phyloP scores from a whole-genome alignment of 1,139 yeast species.

The Suhomyces guaymorum region DNA sequence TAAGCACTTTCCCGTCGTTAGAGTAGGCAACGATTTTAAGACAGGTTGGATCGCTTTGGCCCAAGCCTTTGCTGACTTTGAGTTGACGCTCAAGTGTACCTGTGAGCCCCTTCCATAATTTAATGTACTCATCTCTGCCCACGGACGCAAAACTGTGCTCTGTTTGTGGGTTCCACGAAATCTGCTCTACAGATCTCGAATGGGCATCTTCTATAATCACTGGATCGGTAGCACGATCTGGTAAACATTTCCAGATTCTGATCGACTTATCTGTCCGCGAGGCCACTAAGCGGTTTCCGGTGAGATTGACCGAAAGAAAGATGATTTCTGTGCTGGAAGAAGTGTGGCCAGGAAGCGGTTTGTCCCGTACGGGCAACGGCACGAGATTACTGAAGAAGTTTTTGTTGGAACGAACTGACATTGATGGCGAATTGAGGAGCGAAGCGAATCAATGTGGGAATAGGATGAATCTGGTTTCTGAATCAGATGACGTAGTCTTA shows the following conservation, averaged over 20 bases:
- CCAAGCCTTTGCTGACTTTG: slow-evolving; percentile 23
- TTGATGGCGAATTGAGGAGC: slow-evolving; percentile 2
- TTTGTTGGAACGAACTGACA: slow-evolving; percentile 8
- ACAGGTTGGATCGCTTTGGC: slow-evolving; percentile 14
- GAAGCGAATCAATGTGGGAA: no score
- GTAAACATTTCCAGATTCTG: slow-evolving; percentile 42
- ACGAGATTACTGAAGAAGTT: slow-evolving; percentile 26
- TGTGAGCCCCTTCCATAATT: slow-evolving; percentile 55
- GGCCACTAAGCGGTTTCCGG: slow-evolving; percentile 47
- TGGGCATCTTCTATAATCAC: slow-evolving; percentile 48
- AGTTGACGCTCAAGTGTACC: slow-evolving; percentile 40
- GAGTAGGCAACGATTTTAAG: slow-evolving; percentile 47
- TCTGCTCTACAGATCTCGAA: slow-evolving; percentile 45
- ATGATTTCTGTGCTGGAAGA: slow-evolving; percentile 34
- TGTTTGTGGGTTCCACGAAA: slow-evolving; percentile 63
- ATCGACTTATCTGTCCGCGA: slow-evolving; percentile 49
- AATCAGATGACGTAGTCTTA: no score
- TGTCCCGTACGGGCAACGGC: slow-evolving; percentile 26
- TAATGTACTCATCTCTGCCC: slow-evolving; percentile 54
- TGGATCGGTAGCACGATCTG: slow-evolving; percentile 33
- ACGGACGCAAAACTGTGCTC: slow-evolving; percentile 59
- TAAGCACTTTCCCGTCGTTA: slow-evolving; percentile 53
- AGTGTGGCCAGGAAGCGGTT: slow-evolving; percentile 29
- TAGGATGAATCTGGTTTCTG: no score
- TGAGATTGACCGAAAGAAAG: slow-evolving; percentile 33